Conservation (phyloP, 495 filamentous ascomycete genomes). For the Podospora didyma region DNA sequence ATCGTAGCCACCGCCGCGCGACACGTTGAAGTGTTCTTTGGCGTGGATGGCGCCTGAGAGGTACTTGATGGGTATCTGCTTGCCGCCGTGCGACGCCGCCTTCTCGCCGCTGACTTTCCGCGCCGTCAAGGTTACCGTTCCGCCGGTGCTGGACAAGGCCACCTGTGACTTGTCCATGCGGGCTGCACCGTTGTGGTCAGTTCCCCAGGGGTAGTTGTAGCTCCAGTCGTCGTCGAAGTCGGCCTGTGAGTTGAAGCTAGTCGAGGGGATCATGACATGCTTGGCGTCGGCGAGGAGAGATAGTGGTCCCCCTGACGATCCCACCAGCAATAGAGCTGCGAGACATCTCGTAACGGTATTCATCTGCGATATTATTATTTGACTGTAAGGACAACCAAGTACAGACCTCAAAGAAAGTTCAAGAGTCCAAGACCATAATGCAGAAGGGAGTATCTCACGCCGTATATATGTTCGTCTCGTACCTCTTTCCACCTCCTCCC, state of each 20-base stretch:
- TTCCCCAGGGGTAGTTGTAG: constrained; percentile 48
- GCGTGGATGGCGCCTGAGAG: constrained; percentile 48
- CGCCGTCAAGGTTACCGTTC: constrained; percentile 44
- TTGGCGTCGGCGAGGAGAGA: constrained; percentile 12
- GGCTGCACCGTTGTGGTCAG: constrained; percentile 53
- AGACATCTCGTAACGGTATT: background rate
- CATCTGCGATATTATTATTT: background rate
- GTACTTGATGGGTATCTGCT: constrained; percentile 50
- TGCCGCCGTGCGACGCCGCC: constrained; percentile 39
- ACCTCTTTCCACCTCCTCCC: too few species aligned
- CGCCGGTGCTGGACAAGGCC: constrained; percentile 25
- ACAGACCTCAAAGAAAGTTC: too few species aligned
- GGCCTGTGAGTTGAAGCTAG: constrained; percentile 49
- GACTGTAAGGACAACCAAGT: too few species aligned
- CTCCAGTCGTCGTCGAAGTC: constrained; percentile 49
- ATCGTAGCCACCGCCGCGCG: constrained; percentile 47
- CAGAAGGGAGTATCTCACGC: too few species aligned
- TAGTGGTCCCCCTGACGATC: constrained; percentile 5
- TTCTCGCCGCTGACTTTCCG: constrained; percentile 40
- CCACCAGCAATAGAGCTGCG: constrained; percentile 4
- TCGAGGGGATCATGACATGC: constrained; percentile 47
- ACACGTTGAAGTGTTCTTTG: constrained; percentile 44
- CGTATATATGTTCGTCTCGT: too few species aligned
- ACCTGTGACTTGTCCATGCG: constrained; percentile 48
- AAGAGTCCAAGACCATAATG: too few species aligned